These are phyloP conservation scores for Cordyceps tenuipes DNA, from an alignment of 2,329 filamentous ascomycete species.

Conservation along the genomic window DNA sequence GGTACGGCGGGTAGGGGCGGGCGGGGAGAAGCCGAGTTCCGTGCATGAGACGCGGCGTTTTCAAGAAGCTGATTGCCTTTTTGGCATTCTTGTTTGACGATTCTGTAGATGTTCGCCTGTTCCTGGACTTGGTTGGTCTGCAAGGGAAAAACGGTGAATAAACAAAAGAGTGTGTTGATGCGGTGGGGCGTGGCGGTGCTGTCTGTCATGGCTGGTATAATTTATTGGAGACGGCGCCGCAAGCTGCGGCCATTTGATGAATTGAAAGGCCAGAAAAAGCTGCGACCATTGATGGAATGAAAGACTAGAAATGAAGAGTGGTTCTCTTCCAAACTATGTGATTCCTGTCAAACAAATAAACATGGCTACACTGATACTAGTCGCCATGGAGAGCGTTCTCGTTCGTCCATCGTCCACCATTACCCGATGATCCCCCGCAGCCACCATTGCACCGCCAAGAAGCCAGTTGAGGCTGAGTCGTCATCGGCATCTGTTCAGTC, in stretches of 20 bases:
- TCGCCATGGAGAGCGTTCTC: not conserved
- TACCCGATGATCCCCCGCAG: conserved; percentile 11
- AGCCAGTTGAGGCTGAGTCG: conserved; percentile 9
- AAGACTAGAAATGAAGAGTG: not conserved
- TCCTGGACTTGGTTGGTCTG: not conserved
- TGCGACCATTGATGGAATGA: not conserved
- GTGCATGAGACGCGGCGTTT: not conserved
- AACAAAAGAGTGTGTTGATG: too few species aligned
- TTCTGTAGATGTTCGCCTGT: not conserved
- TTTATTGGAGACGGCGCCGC: not conserved
- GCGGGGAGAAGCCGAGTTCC: not conserved
- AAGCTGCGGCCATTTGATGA: not conserved
- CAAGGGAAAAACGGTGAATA: not conserved
- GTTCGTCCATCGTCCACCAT: not conserved
- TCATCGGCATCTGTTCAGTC: conserved; percentile 2
- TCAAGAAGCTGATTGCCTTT: not conserved
- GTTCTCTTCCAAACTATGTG: not conserved
- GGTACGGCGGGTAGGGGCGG: not conserved
- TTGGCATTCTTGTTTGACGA: not conserved
- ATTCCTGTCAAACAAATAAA: not conserved
- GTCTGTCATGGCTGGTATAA: not conserved
- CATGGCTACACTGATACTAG: too few species aligned
- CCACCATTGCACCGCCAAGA: conserved; percentile 2
- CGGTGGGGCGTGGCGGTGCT: not conserved
- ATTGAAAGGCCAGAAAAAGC: not conserved